Conservation (phyloP, 2,329 filamentous ascomycete species). For the Gaeumannomyces tritici region DNA sequence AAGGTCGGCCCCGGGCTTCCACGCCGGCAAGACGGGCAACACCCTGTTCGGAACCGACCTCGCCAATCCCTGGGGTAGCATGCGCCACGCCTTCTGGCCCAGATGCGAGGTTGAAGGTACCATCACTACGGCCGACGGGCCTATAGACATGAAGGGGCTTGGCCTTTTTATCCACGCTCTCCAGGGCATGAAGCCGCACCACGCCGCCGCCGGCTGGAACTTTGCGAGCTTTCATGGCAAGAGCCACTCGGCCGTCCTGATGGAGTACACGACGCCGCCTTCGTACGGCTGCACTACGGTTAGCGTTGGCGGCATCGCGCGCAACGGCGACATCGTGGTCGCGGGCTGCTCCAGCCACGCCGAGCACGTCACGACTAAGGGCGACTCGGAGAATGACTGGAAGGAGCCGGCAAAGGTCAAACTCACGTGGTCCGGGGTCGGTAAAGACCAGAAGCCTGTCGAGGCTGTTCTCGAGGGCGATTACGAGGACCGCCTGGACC, state of each 20-base stretch:
- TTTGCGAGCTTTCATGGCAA: slow-evolving; percentile 87
- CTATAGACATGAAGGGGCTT: slow-evolving; percentile 71
- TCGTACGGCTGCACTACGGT: slow-evolving; percentile 85
- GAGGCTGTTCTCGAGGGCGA: slow-evolving; percentile 59
- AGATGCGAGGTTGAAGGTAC: slow-evolving; percentile 72
- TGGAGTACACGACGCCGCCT: slow-evolving; percentile 91
- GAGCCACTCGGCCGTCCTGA: slow-evolving; percentile 78
- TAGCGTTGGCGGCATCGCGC: slow-evolving; percentile 71
- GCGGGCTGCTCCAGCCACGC: slow-evolving; percentile 58
- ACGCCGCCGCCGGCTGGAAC: slow-evolving; percentile 87
- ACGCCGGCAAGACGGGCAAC: slow-evolving; percentile 74
- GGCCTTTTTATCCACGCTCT: slow-evolving; percentile 77
- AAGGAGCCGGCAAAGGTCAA: slow-evolving; percentile 70
- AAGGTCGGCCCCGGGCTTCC: slow-evolving; percentile 68
- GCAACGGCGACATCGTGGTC: slow-evolving; percentile 69
- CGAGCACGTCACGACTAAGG: slow-evolving; percentile 58
- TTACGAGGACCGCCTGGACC: slow-evolving; percentile 63
- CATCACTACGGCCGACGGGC: slow-evolving; percentile 73
- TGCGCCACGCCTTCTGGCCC: slow-evolving; percentile 94
- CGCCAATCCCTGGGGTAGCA: slow-evolving; percentile 77
- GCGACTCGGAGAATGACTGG: slow-evolving; percentile 77
- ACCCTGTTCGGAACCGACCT: slow-evolving; percentile 82
- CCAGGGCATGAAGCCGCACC: slow-evolving; percentile 98
- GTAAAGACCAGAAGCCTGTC: slow-evolving; percentile 65
- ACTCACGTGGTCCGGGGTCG: slow-evolving; percentile 70